phyloP scores from a whole-genome alignment of 495 filamentous ascomycete species.

The Aspergillus kassunensis region DNA sequence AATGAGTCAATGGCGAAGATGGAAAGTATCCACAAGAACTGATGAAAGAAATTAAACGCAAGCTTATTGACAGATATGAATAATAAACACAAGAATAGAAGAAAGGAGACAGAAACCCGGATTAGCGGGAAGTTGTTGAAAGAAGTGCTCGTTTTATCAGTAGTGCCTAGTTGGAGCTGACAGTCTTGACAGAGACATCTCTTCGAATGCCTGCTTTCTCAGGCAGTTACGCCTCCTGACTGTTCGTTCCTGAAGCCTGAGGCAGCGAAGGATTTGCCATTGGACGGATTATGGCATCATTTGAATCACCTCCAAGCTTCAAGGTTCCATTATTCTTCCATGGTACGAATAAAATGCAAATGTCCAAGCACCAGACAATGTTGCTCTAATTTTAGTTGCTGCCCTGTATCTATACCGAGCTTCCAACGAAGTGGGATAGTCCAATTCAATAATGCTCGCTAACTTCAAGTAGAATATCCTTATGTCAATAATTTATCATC shows the following conservation, averaged over 20 bases:
- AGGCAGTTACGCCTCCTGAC: slow-evolving; percentile 12
- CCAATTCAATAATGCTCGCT: too few species aligned
- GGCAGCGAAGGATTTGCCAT: slow-evolving; percentile 5
- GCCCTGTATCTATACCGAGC: too few species aligned
- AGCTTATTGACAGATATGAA: slow-evolving; percentile 1
- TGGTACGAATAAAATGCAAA: too few species aligned
- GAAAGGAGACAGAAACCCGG: neutral
- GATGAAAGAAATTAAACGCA: neutral
- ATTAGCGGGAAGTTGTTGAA: neutral
- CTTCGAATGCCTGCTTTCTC: neutral
- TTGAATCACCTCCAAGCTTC: too few species aligned
- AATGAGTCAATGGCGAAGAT: neutral
- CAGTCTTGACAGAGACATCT: too few species aligned
- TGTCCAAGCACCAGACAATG: too few species aligned
- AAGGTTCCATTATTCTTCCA: too few species aligned
- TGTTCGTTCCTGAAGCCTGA: neutral
- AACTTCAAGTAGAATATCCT: too few species aligned
- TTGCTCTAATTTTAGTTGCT: too few species aligned
- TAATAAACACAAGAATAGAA: slow-evolving; percentile 4
- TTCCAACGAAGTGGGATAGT: too few species aligned
- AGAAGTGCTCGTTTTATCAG: neutral
- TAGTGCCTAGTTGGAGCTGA: neutral
- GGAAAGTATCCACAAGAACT: neutral
- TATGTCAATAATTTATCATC: too few species aligned
- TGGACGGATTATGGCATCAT: slow-evolving; percentile 3